Evolutionary conservation across 2,329 filamentous ascomycete species (phyloP).

Genomic region (Arthrobotrys conoides): DNA sequence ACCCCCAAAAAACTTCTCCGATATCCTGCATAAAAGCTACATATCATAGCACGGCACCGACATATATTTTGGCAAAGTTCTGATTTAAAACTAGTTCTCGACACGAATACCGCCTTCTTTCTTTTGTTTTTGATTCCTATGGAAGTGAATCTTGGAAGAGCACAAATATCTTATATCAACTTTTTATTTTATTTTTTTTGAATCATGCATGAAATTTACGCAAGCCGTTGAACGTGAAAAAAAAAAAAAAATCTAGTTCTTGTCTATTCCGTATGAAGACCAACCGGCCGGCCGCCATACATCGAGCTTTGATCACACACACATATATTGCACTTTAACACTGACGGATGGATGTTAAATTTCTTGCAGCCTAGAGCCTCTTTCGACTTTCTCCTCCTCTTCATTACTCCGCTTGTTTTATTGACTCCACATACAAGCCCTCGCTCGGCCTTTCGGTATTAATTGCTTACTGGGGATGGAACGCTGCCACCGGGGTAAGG

Average conservation of each 20-base stretch:
- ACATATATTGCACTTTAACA: constrained; percentile 5
- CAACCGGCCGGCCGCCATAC: constrained; percentile 27
- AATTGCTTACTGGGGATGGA: constrained; percentile 24
- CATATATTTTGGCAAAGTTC: constrained; percentile 31
- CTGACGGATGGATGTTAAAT: constrained; percentile 23
- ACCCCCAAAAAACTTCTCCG: constrained; percentile 31
- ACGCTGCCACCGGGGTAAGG: constrained; percentile 29
- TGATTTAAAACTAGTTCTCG: constrained; percentile 23
- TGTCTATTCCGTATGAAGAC: constrained; percentile 22
- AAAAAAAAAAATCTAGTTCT: background rate
- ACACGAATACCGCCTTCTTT: constrained; percentile 7
- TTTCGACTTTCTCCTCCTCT: constrained; percentile 30
- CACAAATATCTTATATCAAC: background rate
- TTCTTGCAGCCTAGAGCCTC: constrained; percentile 58
- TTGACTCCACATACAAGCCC: constrained; percentile 36
- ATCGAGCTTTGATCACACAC: constrained; percentile 30
- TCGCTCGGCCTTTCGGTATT: constrained; percentile 50
- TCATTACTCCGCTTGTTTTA: constrained; percentile 48
- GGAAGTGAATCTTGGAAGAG: constrained; percentile 7
- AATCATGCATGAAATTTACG: constrained; percentile 27
- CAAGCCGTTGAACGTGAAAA: constrained; percentile 30
- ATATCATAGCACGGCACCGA: constrained; percentile 26
- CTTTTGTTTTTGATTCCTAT: too few species aligned
- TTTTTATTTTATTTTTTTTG: background rate
- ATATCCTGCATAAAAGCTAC: constrained; percentile 28